Evolutionary conservation across 441 rosid genomes (phyloP).

Genomic region (Erodium texanum): DNA sequence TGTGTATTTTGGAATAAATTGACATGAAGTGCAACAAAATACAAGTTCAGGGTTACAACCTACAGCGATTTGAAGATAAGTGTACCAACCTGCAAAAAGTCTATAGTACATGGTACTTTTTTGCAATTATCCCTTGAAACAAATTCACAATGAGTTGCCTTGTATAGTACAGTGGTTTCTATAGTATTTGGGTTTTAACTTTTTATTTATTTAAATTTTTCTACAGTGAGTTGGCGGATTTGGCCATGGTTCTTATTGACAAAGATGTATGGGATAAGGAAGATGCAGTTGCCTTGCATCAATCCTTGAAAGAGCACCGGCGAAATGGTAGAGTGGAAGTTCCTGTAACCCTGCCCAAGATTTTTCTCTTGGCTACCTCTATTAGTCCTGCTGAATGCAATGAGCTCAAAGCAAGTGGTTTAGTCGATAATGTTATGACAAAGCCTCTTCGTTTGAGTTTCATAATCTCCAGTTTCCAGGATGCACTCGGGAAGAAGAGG

Average conservation of each 20-base stretch:
- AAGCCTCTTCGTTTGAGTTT: conserved; percentile 71
- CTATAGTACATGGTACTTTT: too few species aligned
- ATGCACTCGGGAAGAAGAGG: conserved; percentile 53
- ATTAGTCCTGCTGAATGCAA: conserved; percentile 31
- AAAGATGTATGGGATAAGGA: conserved; percentile 66
- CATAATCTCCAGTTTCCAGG: conserved; percentile 62
- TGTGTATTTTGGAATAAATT: too few species aligned
- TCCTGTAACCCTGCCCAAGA: conserved; percentile 34
- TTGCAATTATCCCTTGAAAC: too few species aligned
- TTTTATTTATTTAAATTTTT: too few species aligned
- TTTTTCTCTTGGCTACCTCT: conserved; percentile 57
- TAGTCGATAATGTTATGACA: conserved; percentile 48
- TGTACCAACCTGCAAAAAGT: too few species aligned
- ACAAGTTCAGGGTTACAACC: too few species aligned
- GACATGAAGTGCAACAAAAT: too few species aligned
- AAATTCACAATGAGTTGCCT: too few species aligned
- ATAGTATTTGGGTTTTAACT: too few species aligned
- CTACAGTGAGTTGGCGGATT: conserved; percentile 34
- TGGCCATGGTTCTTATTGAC: conserved; percentile 59
- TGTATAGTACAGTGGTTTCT: too few species aligned
- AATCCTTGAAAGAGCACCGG: conserved; percentile 27
- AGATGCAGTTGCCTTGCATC: conserved; percentile 27
- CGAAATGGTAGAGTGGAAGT: conserved; percentile 25
- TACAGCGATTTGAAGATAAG: too few species aligned
- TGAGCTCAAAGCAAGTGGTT: conserved; percentile 46